phyloP scores from a whole-genome alignment of 2,329 filamentous ascomycete species.

The Zymoseptoria passerinii region DNA sequence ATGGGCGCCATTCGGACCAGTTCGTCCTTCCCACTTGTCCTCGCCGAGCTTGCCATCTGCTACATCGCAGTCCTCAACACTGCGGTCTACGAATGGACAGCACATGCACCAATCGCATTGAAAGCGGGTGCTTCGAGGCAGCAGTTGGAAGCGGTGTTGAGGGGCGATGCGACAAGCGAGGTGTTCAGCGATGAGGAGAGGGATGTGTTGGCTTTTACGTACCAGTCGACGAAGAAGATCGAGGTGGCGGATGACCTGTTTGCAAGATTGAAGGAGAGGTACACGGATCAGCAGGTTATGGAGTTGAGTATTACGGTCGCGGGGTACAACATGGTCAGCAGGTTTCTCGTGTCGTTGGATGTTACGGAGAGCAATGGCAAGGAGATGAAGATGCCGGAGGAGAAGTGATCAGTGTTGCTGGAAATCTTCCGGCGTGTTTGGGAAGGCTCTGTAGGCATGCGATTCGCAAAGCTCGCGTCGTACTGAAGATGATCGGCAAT shows the following conservation, averaged over 20 bases:
- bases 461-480: background rate
- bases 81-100: constrained; percentile 31
- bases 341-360: constrained; percentile 32
- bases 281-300: constrained; percentile 28
- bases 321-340: constrained; percentile 33
- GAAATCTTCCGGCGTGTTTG: background rate
- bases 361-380: constrained; percentile 32
- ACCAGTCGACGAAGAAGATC: constrained; percentile 28
- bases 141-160: constrained; percentile 21
- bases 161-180: constrained; percentile 15
- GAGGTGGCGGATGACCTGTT: constrained; percentile 26
- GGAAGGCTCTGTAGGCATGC: background rate
- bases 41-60: constrained; percentile 31
- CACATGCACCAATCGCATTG: constrained; percentile 27
- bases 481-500: background rate
- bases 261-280: constrained; percentile 24
- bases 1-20: constrained; percentile 43
- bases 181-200: constrained; percentile 24
- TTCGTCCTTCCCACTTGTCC: constrained; percentile 24
- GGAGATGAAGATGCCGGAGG: constrained; percentile 26
- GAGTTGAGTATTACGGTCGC: constrained; percentile 31
- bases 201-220: constrained; percentile 28
- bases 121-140: constrained; percentile 24
- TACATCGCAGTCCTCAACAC: constrained; percentile 31
- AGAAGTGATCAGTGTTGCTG: background rate